A percentile compares a stretch with the other conserved stretches of the same genome.
Conservation (phyloP, 139 green algal species). For the Chara braunii region DNA sequence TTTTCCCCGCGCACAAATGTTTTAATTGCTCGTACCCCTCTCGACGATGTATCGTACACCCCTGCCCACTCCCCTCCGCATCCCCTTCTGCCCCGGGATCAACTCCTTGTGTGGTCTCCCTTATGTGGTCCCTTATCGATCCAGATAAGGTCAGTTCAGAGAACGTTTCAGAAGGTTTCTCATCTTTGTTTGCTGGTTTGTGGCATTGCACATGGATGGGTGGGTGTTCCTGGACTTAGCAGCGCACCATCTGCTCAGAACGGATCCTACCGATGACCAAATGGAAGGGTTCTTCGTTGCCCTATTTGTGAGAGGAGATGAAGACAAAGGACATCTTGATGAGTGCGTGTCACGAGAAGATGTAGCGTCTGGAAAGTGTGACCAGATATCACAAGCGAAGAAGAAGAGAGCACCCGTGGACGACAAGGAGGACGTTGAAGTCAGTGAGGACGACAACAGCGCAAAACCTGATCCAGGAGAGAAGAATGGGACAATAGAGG, state of each 20-base stretch:
- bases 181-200: not conserved
- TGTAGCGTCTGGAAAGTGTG: too few relatives aligned
- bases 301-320: constrained; percentile 9
- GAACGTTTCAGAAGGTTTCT: constrained; percentile 11
- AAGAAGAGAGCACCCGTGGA: not conserved
- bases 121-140: too few relatives aligned
- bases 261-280: constrained; percentile 19
- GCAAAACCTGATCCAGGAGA: not conserved
- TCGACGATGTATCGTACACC: too few relatives aligned
- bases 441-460: not conserved
- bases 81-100: too few relatives aligned
- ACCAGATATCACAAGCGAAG: not conserved
- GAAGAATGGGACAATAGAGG: not conserved
- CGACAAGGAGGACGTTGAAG: not conserved
- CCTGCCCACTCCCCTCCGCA: too few relatives aligned
- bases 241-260: constrained; percentile 29
- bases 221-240: too few relatives aligned
- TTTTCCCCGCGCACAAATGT: too few relatives aligned
- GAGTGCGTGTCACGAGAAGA: too few relatives aligned
- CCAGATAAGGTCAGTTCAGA: not conserved
- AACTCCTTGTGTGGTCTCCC: too few relatives aligned
- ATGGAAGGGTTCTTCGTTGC: constrained; percentile 46
- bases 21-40: too few relatives aligned
- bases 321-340: too few relatives aligned
- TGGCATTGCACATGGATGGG: too few relatives aligned